Evolutionary conservation across 257 asterid species (phyloP), one percentile per base, ranked within the genome.

Genomic region (Primulina tabacum): DNA sequence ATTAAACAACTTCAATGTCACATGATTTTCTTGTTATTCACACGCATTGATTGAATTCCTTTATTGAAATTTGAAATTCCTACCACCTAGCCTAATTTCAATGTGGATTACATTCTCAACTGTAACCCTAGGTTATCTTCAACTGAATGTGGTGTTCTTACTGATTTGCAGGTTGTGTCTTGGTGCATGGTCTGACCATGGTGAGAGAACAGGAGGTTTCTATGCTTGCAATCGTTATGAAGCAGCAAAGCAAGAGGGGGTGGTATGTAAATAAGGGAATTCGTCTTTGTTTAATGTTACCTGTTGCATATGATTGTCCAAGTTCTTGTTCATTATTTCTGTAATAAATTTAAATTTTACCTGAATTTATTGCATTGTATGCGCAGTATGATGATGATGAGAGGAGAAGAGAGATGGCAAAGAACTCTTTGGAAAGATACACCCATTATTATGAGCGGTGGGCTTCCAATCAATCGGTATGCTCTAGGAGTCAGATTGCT

Each of bases 371-470:
- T 80, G 71, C 67, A 34, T 72, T 53, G 71, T 77, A 68, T 24
- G 20, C 70, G 72, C 84, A 94, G 99, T 94, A 94, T 83, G 99
- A 94, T 79, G 99, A 94, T 55, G 75, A 96, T 43, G 99, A 94
- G 82, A 84, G 84, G 84, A 87, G 99, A 79, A 91, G 98, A 82
- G 99, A 94, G 89, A 91, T 94, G 99, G 99, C 99, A n/a, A 94
- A 94, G 80, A 94, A 94, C 82, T 94, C 99, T 40, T 78, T 94
- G 86, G 99, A 94, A 77, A 89, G 99, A 88, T 94, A 94, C 85
- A 94, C 98, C n/a, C 99, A 94, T 84, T 94, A 94, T 75, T 94
- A 91, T 68, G 99, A 94, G 79, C 92, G 99, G 64, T 94, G 99
- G 99, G 99, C 99, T 57, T 89, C 99, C 70, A 94, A 94, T 79